Conservation (phyloP, 495 filamentous ascomycete species). For the Trichoderma orchidacearum region DNA sequence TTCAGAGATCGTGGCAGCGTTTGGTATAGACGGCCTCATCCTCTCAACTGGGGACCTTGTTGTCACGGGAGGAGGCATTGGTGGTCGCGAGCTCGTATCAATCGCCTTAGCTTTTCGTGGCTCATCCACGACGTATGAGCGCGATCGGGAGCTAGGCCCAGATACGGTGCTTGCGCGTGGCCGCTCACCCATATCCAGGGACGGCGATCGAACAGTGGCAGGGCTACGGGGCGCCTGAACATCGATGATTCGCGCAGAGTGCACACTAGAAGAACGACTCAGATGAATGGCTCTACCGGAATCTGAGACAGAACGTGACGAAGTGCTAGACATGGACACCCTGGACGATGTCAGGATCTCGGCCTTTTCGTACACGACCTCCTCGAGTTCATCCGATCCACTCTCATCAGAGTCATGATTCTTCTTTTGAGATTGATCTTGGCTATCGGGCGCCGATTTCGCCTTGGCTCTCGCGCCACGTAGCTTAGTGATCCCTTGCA, state of each 20-base stretch:
- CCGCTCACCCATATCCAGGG: conserved; percentile 24
- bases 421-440: too few relatives aligned
- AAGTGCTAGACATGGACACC: conserved; percentile 36
- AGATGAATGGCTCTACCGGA: conserved; percentile 19
- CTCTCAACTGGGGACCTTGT: background rate
- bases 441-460: conserved; percentile 32
- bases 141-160: conserved; percentile 20
- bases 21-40: conserved; percentile 5
- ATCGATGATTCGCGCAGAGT: conserved; percentile 39
- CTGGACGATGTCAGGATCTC: conserved; percentile 40
- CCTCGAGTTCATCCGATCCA: background rate
- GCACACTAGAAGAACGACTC: conserved; percentile 33
- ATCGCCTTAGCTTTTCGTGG: conserved; percentile 3
- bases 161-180: conserved; percentile 16
- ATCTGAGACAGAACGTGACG: conserved; percentile 26
- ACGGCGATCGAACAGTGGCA: conserved; percentile 28
- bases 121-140: conserved; percentile 28
- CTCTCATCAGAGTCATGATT: background rate
- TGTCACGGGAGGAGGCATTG: background rate
- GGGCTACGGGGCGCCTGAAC: conserved; percentile 34
- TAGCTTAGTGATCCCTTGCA: background rate
- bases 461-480: conserved; percentile 7
- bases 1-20: conserved; percentile 17
- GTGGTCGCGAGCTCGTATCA: background rate
- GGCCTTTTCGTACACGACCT: conserved; percentile 9